Conservation (phyloP, 2,329 filamentous ascomycete species). For the Curvularia lunata region DNA sequence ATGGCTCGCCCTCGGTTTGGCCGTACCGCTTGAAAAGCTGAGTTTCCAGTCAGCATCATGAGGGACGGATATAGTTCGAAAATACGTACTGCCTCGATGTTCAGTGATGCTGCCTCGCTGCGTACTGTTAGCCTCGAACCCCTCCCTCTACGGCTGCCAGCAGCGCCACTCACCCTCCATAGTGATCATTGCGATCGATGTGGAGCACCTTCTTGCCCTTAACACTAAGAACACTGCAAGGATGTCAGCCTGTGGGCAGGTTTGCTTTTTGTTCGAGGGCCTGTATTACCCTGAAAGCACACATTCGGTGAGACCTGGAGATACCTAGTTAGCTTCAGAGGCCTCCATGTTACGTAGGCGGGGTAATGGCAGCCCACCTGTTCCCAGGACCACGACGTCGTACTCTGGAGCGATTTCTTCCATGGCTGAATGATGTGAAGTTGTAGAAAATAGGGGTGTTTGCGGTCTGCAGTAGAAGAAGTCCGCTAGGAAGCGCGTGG, state of each 20-base stretch:
- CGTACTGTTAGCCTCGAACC: slow-evolving; percentile 31
- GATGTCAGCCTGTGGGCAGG: slow-evolving; percentile 21
- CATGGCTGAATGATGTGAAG: slow-evolving; percentile 64
- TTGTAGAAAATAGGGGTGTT: slow-evolving; percentile 22
- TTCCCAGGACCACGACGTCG: slow-evolving; percentile 98
- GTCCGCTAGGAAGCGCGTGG: slow-evolving; percentile 29
- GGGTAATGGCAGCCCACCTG: slow-evolving; percentile 69
- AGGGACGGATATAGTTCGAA: slow-evolving; percentile 22
- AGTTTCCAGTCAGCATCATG: slow-evolving; percentile 48
- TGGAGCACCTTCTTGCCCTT: slow-evolving; percentile 99
- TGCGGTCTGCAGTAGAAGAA: slow-evolving; percentile 31
- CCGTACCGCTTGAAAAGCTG: slow-evolving; percentile 97
- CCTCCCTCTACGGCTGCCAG: slow-evolving; percentile 14
- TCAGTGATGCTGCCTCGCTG: slow-evolving; percentile 93
- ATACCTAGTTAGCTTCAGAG: slow-evolving; percentile 34
- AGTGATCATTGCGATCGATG: slow-evolving; percentile 98
- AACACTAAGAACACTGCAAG: slow-evolving; percentile 83
- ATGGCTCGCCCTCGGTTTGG: slow-evolving; percentile 85
- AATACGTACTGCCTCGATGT: slow-evolving; percentile 79
- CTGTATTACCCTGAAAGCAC: slow-evolving; percentile 86
- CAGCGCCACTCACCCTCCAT: slow-evolving; percentile 78
- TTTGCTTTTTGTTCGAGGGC: slow-evolving; percentile 5
- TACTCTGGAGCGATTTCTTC: slow-evolving; percentile 98
- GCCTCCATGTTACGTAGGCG: slow-evolving; percentile 34
- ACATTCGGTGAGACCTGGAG: slow-evolving; percentile 91